These are phyloP conservation scores for Alternaria sp. DNA, from an alignment of 2,329 filamentous ascomycete species.

Conservation along the genomic window DNA sequence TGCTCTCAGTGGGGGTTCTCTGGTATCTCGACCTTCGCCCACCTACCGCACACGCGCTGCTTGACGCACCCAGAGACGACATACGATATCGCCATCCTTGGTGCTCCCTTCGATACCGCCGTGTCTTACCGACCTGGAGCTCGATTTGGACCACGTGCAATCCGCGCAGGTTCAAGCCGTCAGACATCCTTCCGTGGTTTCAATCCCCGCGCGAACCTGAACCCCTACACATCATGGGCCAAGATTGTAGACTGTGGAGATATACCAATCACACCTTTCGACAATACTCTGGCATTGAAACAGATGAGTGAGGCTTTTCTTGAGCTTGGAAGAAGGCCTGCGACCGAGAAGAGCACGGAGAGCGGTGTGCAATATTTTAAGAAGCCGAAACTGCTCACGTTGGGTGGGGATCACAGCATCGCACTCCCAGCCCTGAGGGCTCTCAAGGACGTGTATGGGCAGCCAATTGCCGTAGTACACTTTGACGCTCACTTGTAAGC, in stretches of 20 bases:
- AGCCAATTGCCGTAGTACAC: constrained; percentile 59
- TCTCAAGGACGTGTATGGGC: constrained; percentile 55
- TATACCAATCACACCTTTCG: constrained; percentile 84
- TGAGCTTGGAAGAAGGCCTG: constrained; percentile 66
- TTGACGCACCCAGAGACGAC: constrained; percentile 55
- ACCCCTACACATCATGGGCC: constrained; percentile 83
- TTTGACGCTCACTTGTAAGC: constrained; percentile 67
- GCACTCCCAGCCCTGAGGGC: constrained; percentile 61
- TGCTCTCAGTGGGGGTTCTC: constrained; percentile 67
- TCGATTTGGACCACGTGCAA: constrained; percentile 86
- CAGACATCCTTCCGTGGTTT: constrained; percentile 82
- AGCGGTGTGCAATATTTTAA: constrained; percentile 54
- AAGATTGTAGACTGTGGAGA: constrained; percentile 88
- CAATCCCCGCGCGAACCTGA: constrained; percentile 82
- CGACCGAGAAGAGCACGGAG: constrained; percentile 45
- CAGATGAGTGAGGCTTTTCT: constrained; percentile 86
- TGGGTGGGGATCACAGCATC: constrained; percentile 61
- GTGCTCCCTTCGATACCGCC: constrained; percentile 60
- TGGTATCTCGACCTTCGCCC: constrained; percentile 69
- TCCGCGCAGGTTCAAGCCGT: constrained; percentile 81
- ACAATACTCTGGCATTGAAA: constrained; percentile 79
- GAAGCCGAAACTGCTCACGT: constrained; percentile 57
- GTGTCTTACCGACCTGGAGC: constrained; percentile 56
- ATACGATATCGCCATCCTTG: constrained; percentile 60
- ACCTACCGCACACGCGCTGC: constrained; percentile 58